Percentiles rank a stretch among this genome's conserved stretches.
phyloP scores from a whole-genome alignment of 208 protist species.

The Perkinsela sp. region DNA sequence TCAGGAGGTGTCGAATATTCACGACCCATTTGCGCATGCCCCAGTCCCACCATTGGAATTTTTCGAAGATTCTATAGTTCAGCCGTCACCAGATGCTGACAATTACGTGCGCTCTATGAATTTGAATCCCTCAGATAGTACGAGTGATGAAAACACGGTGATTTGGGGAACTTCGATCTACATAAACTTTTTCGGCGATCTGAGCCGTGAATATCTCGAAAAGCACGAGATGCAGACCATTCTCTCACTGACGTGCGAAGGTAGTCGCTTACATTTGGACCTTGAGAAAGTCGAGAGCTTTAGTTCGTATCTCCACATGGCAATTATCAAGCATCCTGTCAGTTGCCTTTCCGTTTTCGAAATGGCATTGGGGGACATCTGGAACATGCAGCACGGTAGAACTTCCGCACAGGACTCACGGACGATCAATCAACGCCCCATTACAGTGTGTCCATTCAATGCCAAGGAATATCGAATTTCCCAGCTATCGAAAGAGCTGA shows the following conservation, averaged over 20 bases:
- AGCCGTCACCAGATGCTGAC: too few species aligned
- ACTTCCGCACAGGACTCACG: not conserved
- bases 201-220: not conserved
- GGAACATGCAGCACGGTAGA: not conserved
- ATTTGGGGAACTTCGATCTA: not conserved
- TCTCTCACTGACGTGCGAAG: not conserved
- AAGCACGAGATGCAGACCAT: not conserved
- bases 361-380: not conserved
- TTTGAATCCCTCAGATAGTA: too few species aligned
- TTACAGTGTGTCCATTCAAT: not conserved
- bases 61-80: too few species aligned
- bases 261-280: not conserved
- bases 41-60: too few species aligned
- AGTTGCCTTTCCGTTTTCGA: not conserved
- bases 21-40: too few species aligned
- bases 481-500: constrained; percentile 7
- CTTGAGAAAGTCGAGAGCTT: not conserved
- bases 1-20: too few species aligned
- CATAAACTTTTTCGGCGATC: not conserved
- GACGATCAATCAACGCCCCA: not conserved
- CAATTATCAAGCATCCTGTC: not conserved
- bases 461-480: not conserved
- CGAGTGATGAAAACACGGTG: too few species aligned
- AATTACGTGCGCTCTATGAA: too few species aligned
- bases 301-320: not conserved